Evolutionary conservation across 1,139 yeast species (phyloP), one percentile per base, ranked within the genome.

Genomic region (Candida anutae): DNA sequence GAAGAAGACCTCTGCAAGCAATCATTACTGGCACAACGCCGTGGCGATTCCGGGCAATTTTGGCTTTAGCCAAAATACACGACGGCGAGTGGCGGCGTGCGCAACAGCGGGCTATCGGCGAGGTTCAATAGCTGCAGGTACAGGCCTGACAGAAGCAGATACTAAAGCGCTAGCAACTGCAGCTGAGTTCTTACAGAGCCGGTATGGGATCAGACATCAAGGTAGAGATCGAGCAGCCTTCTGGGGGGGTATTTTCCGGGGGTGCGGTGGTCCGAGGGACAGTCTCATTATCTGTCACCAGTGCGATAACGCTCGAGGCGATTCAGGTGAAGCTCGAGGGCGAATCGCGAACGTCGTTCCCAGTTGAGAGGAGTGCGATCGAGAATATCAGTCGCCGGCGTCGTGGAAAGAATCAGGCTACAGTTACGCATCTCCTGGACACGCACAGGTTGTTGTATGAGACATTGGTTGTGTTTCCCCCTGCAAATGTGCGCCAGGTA

Each of bases 291-390:
- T 52, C 50, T 9, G 68, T 69, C 13, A 51, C 62, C 5, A 55
- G 62, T 4, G 69, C 77, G 12, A 58, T 73, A 16, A 46, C 74
- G 0, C 50, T 77, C 25, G 64, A 62, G 25, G 58, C 61, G 38
- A 70, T 77, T 28, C 72, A 66, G 38, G 78, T 75, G 30, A 76
- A 76, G 43, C 55, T 77, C 17, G 78, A 74, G 42, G 84, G 83
- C 0, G 52, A 69, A 4, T 47, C 77, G 13, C 52, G 46, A 23
- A 54, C 77, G 0, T 55, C 54, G 28, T 40, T 72, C 12, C 39
- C 45, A 38, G 29, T 31, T 28, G 22, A 44, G 43, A 30, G 34
- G 25, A 17, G 19, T 45, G 43, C 29, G 53, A 53, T 13, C 50
- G 47, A 26, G 11, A 12, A 11, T 21, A 21, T 9, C 11, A 20